These are phyloP conservation scores for Porcisia deanei DNA, from an alignment of 208 protist genomes.

Conservation along the genomic window DNA sequence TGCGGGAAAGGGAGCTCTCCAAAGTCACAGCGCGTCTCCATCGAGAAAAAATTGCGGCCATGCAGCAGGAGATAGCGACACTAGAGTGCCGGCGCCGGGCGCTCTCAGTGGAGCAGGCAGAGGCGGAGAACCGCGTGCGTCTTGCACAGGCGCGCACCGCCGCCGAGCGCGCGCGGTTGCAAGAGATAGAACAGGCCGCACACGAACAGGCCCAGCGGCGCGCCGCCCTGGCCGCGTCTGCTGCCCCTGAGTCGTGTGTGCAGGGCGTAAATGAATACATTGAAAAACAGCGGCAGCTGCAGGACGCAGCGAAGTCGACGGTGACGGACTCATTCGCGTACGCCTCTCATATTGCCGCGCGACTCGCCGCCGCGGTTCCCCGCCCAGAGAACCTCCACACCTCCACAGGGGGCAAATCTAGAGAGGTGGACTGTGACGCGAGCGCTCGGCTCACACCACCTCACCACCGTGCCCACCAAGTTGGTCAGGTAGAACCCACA, in stretches of 20 bases:
- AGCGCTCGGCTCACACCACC: background rate
- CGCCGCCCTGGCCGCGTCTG: conserved; percentile 3
- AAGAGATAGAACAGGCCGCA: conserved; percentile 14
- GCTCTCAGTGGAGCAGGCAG: conserved; percentile 30
- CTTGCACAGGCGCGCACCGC: conserved; percentile 27
- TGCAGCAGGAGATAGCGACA: conserved; percentile 38
- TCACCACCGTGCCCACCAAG: conserved; percentile 20
- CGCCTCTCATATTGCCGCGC: conserved; percentile 22
- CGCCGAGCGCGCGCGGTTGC: conserved; percentile 35
- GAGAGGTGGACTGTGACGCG: background rate
- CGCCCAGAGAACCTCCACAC: background rate
- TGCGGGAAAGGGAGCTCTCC: conserved; percentile 15
- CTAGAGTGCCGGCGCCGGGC: conserved; percentile 30
- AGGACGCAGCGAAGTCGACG: conserved; percentile 18
- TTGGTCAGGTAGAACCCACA: background rate
- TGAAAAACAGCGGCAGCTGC: conserved; percentile 15
- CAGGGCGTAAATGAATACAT: conserved; percentile 35
- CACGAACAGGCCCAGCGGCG: conserved; percentile 6
- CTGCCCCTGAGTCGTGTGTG: conserved; percentile 17
- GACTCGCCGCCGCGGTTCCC: conserved; percentile 21
- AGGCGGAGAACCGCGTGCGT: conserved; percentile 43
- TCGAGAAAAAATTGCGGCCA: conserved; percentile 36
- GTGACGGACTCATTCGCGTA: conserved; percentile 28
- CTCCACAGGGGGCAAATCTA: background rate
- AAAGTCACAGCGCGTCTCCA: conserved; percentile 23